These are phyloP conservation scores for Tanacetum coccineum DNA, from an alignment of 129 eudicot species.

Conservation along the genomic window DNA sequence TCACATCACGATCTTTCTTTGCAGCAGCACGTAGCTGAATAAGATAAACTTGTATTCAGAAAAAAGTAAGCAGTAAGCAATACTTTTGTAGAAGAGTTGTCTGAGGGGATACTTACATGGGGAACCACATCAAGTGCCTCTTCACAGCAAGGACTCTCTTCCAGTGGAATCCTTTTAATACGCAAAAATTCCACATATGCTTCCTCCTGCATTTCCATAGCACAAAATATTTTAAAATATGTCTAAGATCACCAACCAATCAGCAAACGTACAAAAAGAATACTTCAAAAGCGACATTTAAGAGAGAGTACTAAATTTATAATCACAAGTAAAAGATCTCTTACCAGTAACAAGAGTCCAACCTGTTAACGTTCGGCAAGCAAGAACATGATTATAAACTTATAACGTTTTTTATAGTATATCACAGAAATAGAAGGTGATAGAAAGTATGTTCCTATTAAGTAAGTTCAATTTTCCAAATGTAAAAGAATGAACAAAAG, in stretches of 20 bases:
- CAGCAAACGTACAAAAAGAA: not conserved
- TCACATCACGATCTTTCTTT: slow-evolving; percentile 78
- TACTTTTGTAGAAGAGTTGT: not conserved
- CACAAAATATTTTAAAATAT: not conserved
- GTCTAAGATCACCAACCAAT: not conserved
- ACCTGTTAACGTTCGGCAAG: no score
- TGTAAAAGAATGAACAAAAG: not conserved
- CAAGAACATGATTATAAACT: no score
- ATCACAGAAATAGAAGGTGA: not conserved
- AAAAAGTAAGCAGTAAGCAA: no score
- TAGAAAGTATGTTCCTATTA: not conserved
- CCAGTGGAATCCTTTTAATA: slow-evolving; percentile 67
- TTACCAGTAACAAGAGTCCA: not conserved
- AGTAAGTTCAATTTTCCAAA: not conserved
- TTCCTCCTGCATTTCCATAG: slow-evolving; percentile 54
- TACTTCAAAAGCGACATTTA: no score
- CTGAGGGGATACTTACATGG: slow-evolving; percentile 38
- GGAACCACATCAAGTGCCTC: slow-evolving; percentile 68
- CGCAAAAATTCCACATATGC: slow-evolving; percentile 78
- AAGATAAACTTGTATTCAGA: not conserved
- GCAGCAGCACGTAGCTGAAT: slow-evolving; percentile 79
- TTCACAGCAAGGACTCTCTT: slow-evolving; percentile 52
- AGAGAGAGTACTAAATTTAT: no score
- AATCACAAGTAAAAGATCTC: not conserved
- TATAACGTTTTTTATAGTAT: no score